Percentiles rank a stretch among this genome's conserved stretches.
phyloP scores from a whole-genome alignment of 1,284 basidiomycete species.

The Uromyces viciae-fabae region DNA sequence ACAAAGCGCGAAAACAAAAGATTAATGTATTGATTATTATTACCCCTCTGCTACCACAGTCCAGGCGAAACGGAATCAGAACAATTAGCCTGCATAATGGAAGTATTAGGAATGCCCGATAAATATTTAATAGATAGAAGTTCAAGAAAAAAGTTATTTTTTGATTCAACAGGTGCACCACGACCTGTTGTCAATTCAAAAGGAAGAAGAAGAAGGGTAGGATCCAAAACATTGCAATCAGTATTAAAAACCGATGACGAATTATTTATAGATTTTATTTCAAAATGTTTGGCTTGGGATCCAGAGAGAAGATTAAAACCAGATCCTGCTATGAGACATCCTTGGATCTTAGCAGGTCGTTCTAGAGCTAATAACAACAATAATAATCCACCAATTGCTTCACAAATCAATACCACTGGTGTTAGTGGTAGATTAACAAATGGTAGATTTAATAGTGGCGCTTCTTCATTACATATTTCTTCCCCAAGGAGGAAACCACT shows the following conservation, averaged over 20 bases:
- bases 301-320: conserved; percentile 94
- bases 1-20: no score
- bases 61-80: conserved; percentile 69
- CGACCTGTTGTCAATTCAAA: conserved; percentile 94
- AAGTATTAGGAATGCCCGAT: conserved; percentile 91
- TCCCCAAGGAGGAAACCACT: conserved; percentile 35
- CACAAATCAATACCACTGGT: neutral
- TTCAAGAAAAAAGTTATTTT: conserved; percentile 90
- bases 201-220: conserved; percentile 83
- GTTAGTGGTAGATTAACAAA: neutral
- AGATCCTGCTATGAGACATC: conserved; percentile 66
- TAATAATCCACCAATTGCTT: neutral
- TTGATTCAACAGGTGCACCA: conserved; percentile 87
- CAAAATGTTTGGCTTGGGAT: conserved; percentile 96
- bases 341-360: conserved; percentile 49
- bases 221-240: conserved; percentile 79
- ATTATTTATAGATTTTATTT: conserved; percentile 66
- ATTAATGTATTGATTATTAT: no score
- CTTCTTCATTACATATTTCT: conserved; percentile 12
- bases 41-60: neutral
- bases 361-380: neutral
- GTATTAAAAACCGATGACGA: conserved; percentile 72
- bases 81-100: conserved; percentile 98
- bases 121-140: conserved; percentile 90
- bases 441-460: conserved; percentile 11